These are phyloP conservation scores for Laburnicola sp. DNA, from an alignment of 2,329 filamentous ascomycete species.

Conservation along the genomic window DNA sequence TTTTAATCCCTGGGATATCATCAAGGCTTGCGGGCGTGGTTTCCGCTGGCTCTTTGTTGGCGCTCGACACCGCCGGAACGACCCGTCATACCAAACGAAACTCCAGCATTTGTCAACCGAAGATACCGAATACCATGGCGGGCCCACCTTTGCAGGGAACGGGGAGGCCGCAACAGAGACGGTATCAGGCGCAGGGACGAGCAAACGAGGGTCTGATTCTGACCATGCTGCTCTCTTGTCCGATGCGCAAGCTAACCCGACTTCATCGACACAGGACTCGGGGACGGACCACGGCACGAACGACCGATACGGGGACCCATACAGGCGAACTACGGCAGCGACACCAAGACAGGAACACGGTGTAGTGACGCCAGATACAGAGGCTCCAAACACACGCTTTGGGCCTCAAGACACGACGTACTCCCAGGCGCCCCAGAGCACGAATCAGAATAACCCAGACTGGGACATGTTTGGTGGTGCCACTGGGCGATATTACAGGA, in stretches of 20 bases:
- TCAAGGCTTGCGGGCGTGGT: slow-evolving; percentile 77
- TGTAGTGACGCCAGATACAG: slow-evolving; percentile 12
- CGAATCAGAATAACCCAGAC: slow-evolving; percentile 13
- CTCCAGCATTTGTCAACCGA: slow-evolving; percentile 20
- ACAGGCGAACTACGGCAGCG: slow-evolving; percentile 27
- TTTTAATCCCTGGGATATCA: slow-evolving; percentile 79
- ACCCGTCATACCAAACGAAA: slow-evolving; percentile 45
- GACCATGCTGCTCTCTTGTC: slow-evolving; percentile 28
- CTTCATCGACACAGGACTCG: slow-evolving; percentile 17
- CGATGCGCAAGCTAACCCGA: slow-evolving; percentile 32
- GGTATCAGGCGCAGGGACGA: slow-evolving; percentile 12
- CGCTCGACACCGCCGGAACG: slow-evolving; percentile 58
- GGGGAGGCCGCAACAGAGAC: slow-evolving; percentile 21
- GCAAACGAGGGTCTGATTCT: slow-evolving; percentile 29
- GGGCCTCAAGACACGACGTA: slow-evolving; percentile 27
- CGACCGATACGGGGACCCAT: slow-evolving; percentile 20
- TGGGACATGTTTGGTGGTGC: slow-evolving; percentile 33
- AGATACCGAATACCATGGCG: slow-evolving; percentile 21
- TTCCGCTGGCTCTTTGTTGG: slow-evolving; percentile 82
- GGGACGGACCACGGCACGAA: slow-evolving; percentile 11
- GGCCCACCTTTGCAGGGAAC: slow-evolving; percentile 31
- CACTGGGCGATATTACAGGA: slow-evolving; percentile 13
- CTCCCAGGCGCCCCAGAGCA: slow-evolving; percentile 3
- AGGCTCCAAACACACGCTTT: slow-evolving; percentile 19
- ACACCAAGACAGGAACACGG: slow-evolving; percentile 32